Evolutionary conservation across 768 basidiomycete genomes (phyloP).

Genomic region (Collybia mongolica): DNA sequence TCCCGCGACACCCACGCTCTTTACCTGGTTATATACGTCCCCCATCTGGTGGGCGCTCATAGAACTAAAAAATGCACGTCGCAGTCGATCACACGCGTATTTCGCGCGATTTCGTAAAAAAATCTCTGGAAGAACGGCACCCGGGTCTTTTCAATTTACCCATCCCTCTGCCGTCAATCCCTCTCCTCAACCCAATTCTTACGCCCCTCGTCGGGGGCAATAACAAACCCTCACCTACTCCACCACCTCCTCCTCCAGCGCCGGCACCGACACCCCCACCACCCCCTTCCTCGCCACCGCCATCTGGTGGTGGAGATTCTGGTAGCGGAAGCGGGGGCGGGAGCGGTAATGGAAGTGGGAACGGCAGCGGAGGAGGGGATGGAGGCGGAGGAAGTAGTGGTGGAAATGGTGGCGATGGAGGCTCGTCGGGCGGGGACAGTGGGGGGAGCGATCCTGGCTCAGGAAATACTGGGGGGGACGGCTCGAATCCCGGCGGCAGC

Average conservation of each 20-base stretch:
- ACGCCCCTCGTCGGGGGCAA: conserved; percentile 29
- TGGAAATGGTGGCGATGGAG: conserved; percentile 3
- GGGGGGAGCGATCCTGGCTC: conserved; percentile 8
- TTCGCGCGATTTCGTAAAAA: neutral
- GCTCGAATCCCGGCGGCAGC: neutral
- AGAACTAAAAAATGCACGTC: conserved; percentile 9
- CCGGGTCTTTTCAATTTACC: conserved; percentile 37
- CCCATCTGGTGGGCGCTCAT: neutral
- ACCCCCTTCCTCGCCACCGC: conserved; percentile 9
- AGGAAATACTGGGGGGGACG: conserved; percentile 4
- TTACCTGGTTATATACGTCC: conserved; percentile 9
- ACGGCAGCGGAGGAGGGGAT: conserved; percentile 6
- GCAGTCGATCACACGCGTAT: conserved; percentile 7
- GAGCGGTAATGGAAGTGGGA: conserved; percentile 9
- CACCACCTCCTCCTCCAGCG: conserved; percentile 12
- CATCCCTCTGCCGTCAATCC: conserved; percentile 37
- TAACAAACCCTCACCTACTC: conserved; percentile 15
- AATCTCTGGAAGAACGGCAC: conserved; percentile 26
- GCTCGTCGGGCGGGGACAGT: conserved; percentile 11
- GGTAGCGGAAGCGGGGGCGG: conserved; percentile 8
- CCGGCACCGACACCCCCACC: conserved; percentile 7
- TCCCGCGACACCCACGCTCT: conserved; percentile 14
- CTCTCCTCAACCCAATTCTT: conserved; percentile 36
- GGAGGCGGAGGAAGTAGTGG: conserved; percentile 2
- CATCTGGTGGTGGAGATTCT: conserved; percentile 2